Base-by-base conservation (phyloP, 495 filamentous ascomycete genomes). In the Aspergillus campestris region DNA sequence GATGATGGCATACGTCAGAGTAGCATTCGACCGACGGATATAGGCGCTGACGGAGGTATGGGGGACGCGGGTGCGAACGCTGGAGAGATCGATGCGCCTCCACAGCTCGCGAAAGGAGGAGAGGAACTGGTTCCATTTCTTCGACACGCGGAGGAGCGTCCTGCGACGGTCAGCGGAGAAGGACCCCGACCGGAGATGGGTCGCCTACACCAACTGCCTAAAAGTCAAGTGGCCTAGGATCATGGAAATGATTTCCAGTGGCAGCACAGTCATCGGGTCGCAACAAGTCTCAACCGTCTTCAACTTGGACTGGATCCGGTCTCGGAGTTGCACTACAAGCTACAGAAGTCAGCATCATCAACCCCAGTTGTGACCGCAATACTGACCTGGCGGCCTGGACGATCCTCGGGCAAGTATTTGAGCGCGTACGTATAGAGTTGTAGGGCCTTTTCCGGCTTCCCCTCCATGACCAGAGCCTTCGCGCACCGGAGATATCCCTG, bases 401-500 rank as follows among this genome's bases (percentile, higher is more conserved):
- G 66, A 12, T 60, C 51, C 8, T 58, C 48, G 4, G 67, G 58
- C 12, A 83, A 60, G 30, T 60, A 67, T 40, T 69, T 68, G 33
- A 83, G 54, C 5, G 74, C 83, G 56, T 78, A 78, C n/a, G 66
- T 60, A 52, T 85, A 86, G 1, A 84, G 65, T n/a, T 72, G 64
- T 11, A 77, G 49, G 4, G 82, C 83, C 30, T 71, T 69, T 5
- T 72, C 62, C 6, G 61, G 55, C 46, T 72, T 81, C 4, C 69
- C 70, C 51, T 77, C 69, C 36, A 81, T 60, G 12, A 79, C 60
- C 6, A 87, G 67, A 3, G 80, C 62, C 49, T 81, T 80, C 6
- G 71, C 83, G 14, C 75, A 72, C n/a, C 81, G 76, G 9, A 86
- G 61, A 61, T 86, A 84, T 15, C 83, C 83, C 75, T 80, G 31